Conservation (phyloP, 1,284 basidiomycete species). For the Ganoderma sinense region DNA sequence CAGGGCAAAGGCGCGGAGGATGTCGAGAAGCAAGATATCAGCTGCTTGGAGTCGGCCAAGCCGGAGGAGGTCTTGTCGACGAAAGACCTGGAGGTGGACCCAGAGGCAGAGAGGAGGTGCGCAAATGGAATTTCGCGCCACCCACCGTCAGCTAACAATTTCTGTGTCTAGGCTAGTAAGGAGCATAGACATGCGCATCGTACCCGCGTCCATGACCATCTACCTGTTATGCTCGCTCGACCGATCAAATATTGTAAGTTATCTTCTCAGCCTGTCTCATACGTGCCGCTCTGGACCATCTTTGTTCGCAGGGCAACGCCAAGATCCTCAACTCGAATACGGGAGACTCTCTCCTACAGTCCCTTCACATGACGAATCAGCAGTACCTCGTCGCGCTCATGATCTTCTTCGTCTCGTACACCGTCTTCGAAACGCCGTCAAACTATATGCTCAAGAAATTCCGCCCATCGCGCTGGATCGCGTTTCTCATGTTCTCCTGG, state of each 20-base stretch:
- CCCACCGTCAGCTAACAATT: neutral
- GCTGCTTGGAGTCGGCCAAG: neutral
- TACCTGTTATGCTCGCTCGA: slow-evolving; percentile 48
- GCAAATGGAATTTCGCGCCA: neutral
- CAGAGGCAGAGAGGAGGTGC: slow-evolving; percentile 11
- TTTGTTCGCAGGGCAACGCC: slow-evolving; percentile 42
- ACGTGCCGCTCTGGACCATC: neutral
- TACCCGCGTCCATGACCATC: slow-evolving; percentile 42
- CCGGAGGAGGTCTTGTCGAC: neutral
- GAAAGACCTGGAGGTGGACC: neutral
- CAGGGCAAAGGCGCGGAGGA: neutral
- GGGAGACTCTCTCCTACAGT: slow-evolving; percentile 43
- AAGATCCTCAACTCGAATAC: slow-evolving; percentile 45
- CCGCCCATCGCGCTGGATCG: slow-evolving; percentile 44
- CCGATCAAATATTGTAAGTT: slow-evolving; percentile 46
- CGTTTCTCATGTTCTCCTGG: slow-evolving; percentile 49
- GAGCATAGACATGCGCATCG: slow-evolving; percentile 37
- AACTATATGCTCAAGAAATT: slow-evolving; percentile 54
- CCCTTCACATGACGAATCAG: slow-evolving; percentile 39
- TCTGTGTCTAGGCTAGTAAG: slow-evolving; percentile 30
- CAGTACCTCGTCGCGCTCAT: slow-evolving; percentile 47
- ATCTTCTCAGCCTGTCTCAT: neutral
- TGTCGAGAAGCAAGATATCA: slow-evolving; percentile 7
- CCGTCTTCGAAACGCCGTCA: slow-evolving; percentile 47
- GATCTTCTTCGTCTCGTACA: slow-evolving; percentile 48